Evolutionary conservation across 2,329 filamentous ascomycete species (phyloP), one percentile per base, ranked within the genome.

Genomic region (Thielaviopsis populi): DNA sequence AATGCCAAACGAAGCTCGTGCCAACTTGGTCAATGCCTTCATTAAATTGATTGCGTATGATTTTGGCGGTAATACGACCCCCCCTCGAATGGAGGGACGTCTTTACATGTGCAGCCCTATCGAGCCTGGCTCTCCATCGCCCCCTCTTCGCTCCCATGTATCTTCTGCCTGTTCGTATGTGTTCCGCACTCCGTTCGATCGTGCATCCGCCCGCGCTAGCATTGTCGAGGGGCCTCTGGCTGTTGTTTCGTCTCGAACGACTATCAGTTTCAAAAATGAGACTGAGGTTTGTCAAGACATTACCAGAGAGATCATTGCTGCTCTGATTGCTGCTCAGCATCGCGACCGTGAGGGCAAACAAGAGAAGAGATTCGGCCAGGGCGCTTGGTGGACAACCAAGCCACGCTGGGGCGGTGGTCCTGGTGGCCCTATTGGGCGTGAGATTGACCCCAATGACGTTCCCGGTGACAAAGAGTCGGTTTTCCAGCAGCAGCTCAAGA

Each of bases 41-140:
- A 71, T 86, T 64, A 86, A 86, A 70, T 77, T 86, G 3, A 78
- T 86, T 17, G 78, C 82, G 19, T 86, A 86, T 69, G 83, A 86
- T 67, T 86, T 85, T 71, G 81, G 82, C 61, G 86, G 83, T 71
- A 85, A 80, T 68, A 79, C 84, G 59, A 75, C 77, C 1, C 75
- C 79, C 30, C 75, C 83, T 17, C 78, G 83, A 48, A 74, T 76
- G 27, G 83, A 86, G 68, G 83, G 83, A 10, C 78, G 83, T 2
- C 74, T 86, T 22, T 78, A 84, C 56, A 71, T 86, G 61, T 75
- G 74, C 59, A 75, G 75, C n/a, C 71, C 73, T 1, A 68, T 70
- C 64, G 17, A 43, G 2, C 67, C 58, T 66, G 70, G 68, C 67
- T 70, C 67, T 67, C 68, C 59, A 13, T 67, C 66, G 10, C 71